Evolutionary conservation across 2,329 filamentous ascomycete species (phyloP).

Genomic region (Penicillium sp.): DNA sequence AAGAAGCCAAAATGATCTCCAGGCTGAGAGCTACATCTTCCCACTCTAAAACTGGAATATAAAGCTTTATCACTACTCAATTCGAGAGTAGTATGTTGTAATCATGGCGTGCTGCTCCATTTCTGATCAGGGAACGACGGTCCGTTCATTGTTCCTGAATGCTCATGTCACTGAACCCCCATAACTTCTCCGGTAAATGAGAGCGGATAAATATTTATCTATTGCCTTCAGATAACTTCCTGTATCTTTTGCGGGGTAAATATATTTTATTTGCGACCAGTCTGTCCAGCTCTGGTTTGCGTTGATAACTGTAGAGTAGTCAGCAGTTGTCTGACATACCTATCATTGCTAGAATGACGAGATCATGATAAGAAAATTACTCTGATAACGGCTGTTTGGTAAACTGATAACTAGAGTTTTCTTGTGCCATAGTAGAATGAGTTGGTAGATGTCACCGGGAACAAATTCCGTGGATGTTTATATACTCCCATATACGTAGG

Average conservation of each 20-base stretch:
- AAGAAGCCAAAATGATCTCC: not conserved
- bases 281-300: too few species aligned
- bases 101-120: not conserved
- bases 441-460: not conserved
- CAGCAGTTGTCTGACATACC: not conserved
- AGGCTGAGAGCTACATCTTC: not conserved
- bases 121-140: not conserved
- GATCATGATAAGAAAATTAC: conserved; percentile 3
- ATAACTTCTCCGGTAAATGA: not conserved
- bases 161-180: not conserved
- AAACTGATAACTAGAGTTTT: not conserved
- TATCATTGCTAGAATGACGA: not conserved
- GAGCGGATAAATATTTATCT: too few species aligned
- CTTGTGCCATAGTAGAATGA: not conserved
- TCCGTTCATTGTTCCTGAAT: not conserved
- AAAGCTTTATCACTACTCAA: not conserved
- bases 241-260: not conserved
- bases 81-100: not conserved
- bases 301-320: not conserved
- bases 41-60: not conserved
- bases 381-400: not conserved
- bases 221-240: too few species aligned
- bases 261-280: not conserved
- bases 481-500: not conserved
- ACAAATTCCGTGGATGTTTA: not conserved